Percentiles rank a stretch among this genome's conserved stretches.
These are phyloP conservation scores for Leonotis leonurus DNA, from an alignment of 257 asterid species.

Conservation along the genomic window DNA sequence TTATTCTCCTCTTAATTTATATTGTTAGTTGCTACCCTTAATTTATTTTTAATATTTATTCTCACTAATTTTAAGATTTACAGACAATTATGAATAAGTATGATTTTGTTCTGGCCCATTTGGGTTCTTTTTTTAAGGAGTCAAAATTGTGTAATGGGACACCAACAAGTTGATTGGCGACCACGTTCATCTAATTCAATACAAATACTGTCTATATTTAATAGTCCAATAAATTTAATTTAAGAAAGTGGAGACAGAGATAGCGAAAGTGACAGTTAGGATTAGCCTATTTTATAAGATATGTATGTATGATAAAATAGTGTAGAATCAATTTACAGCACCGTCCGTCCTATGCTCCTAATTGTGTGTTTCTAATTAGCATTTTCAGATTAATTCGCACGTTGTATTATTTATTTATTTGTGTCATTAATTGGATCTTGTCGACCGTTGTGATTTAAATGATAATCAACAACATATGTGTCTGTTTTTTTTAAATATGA, in stretches of 20 bases:
- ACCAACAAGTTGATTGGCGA: conserved; percentile 15
- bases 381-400: background rate
- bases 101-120: no score
- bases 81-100: background rate
- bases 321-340: background rate
- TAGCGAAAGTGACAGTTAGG: conserved; percentile 20
- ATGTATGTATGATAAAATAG: background rate
- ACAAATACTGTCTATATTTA: background rate
- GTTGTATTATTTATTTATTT: background rate
- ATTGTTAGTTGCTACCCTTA: background rate
- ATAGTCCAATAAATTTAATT: background rate
- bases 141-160: conserved; percentile 21
- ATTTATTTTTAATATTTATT: background rate
- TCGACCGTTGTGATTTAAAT: background rate
- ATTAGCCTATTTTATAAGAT: background rate
- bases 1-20: conserved; percentile 24
- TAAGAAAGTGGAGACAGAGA: background rate
- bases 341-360: background rate
- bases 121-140: no score
- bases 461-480: background rate
- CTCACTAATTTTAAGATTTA: background rate
- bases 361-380: background rate
- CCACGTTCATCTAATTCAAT: background rate
- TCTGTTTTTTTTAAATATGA: no score
- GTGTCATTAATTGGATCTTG: background rate